A percentile compares a stretch with the other conserved stretches of the same genome.
These are phyloP conservation scores for Magnusiomyces ingens DNA, from an alignment of 1,139 yeast genomes.

Conservation along the genomic window DNA sequence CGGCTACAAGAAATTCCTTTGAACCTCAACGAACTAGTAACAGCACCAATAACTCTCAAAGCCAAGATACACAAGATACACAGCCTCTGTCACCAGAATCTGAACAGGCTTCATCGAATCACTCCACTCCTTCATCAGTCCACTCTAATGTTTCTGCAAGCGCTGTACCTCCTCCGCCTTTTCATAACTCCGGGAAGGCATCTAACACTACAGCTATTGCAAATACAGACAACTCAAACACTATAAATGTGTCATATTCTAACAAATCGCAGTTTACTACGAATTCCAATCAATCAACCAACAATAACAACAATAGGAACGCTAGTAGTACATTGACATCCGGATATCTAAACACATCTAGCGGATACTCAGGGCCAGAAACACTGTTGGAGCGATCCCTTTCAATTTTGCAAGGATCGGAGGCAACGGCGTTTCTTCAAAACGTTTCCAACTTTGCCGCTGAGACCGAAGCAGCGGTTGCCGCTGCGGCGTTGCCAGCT, in stretches of 20 bases:
- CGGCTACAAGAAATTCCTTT: neutral
- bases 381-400: neutral
- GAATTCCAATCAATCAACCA: neutral
- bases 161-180: slow-evolving; percentile 2
- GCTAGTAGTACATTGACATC: slow-evolving; percentile 6
- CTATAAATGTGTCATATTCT: neutral
- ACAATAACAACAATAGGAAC: slow-evolving; percentile 3
- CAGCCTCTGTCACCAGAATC: neutral
- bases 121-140: slow-evolving; percentile 15
- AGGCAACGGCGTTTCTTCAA: neutral
- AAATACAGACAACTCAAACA: slow-evolving; percentile 3
- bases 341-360: neutral
- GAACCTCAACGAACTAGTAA: too few relatives aligned
- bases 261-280: neutral
- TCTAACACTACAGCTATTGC: neutral
- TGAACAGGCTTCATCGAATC: neutral
- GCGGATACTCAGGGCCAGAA: neutral
- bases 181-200: too few relatives aligned
- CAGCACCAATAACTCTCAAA: too few relatives aligned
- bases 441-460: neutral
- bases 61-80: neutral
- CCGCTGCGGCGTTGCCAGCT: neutral
- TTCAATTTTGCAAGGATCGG: neutral
- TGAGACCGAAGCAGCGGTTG: neutral
- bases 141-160: slow-evolving; percentile 11